phyloP scores from a whole-genome alignment of 192 early-diverging fungal genomes.

The Gigaspora rosea region DNA sequence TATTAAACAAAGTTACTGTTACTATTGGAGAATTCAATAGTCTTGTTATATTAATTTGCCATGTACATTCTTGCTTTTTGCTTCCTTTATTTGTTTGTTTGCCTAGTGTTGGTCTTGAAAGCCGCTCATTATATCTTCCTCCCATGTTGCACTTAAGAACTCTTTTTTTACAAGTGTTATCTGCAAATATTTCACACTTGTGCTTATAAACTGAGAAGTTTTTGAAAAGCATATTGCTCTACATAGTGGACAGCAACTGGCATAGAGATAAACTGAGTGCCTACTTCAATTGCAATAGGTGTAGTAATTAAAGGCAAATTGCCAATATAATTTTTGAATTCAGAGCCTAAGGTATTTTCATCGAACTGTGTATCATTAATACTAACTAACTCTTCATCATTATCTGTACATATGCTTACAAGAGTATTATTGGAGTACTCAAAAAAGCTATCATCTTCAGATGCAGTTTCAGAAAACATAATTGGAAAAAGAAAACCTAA shows the following conservation, averaged over 20 bases:
- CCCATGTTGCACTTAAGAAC: not conserved
- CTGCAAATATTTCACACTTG: not conserved
- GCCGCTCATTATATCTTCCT: not conserved
- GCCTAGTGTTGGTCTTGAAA: not conserved
- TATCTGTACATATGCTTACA: no score
- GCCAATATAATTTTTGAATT: not conserved
- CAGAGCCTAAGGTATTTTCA: not conserved
- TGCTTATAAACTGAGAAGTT: not conserved
- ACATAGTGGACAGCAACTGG: not conserved
- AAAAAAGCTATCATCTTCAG: no score
- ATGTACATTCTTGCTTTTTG: not conserved
- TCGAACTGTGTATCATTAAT: not conserved
- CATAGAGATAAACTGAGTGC: not conserved
- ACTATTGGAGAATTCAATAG: not conserved
- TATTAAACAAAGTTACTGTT: not conserved
- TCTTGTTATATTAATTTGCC: not conserved
- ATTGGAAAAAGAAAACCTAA: no score
- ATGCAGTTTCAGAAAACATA: no score
- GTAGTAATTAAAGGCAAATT: not conserved
- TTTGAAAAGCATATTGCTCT: not conserved
- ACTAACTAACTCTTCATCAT: not conserved
- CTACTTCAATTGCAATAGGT: not conserved
- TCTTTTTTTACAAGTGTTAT: not conserved
- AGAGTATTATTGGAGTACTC: no score
- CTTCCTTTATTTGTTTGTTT: not conserved